Conservation (phyloP, 164 flowering plant genomes). For the Magnolia kwangsiensis region DNA sequence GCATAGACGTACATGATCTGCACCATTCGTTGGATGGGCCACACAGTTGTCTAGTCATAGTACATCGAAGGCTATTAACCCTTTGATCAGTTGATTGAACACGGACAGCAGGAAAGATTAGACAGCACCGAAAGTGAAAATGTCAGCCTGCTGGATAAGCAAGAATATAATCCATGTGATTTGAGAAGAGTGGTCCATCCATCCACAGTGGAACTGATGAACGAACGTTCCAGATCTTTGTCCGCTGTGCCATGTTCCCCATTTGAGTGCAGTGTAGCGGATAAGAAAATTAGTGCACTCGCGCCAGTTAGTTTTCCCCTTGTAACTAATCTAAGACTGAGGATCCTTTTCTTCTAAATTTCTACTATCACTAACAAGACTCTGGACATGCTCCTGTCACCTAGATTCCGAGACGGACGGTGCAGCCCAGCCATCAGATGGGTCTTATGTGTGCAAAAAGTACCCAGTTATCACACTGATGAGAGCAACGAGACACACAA, state of each 20-base stretch:
- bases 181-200: too few species aligned
- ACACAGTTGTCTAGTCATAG: too few species aligned
- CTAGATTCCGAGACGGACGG: background rate
- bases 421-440: background rate
- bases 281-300: background rate
- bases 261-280: background rate
- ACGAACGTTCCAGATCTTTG: too few species aligned
- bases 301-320: background rate
- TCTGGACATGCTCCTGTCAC: background rate
- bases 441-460: slow-evolving; percentile 16
- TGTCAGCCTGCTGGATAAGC: too few species aligned
- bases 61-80: too few species aligned
- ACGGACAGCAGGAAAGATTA: too few species aligned
- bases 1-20: too few species aligned
- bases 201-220: too few species aligned
- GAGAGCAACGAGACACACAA: slow-evolving; percentile 61
- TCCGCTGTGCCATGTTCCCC: background rate
- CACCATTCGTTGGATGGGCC: too few species aligned
- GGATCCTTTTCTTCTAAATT: background rate
- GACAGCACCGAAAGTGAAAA: too few species aligned
- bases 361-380: background rate
- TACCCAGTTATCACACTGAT: slow-evolving; percentile 50
- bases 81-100: too few species aligned
- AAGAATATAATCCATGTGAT: too few species aligned
- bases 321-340: background rate